These are phyloP conservation scores for Ophiosphaerella herpotricha DNA, from an alignment of 2,329 filamentous ascomycete species.

Conservation along the genomic window DNA sequence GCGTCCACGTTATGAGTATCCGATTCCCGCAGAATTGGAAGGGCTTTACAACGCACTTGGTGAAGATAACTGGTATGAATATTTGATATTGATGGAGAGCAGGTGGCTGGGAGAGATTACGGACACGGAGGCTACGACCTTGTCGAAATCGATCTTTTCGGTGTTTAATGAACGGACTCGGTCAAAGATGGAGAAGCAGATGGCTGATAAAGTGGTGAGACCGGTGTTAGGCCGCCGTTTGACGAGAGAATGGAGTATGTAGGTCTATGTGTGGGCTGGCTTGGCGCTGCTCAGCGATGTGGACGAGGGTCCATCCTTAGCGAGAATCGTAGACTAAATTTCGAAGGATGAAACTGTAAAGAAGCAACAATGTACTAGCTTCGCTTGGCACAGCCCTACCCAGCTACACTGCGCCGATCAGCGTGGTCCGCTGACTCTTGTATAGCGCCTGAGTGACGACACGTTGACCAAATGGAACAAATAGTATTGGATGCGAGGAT, in stretches of 20 bases:
- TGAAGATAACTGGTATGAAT: constrained; percentile 19
- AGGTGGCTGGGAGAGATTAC: constrained; percentile 5
- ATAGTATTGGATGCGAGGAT: too few relatives aligned
- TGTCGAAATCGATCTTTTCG: constrained; percentile 10
- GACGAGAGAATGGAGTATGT: neutral
- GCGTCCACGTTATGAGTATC: constrained; percentile 8
- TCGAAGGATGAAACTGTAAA: too few relatives aligned
- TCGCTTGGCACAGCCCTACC: too few relatives aligned
- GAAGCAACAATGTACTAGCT: too few relatives aligned
- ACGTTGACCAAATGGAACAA: too few relatives aligned
- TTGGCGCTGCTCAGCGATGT: too few relatives aligned
- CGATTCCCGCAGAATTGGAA: constrained; percentile 11
- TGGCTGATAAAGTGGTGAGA: constrained; percentile 7
- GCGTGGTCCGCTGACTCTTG: too few relatives aligned
- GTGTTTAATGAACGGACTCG: constrained; percentile 2
- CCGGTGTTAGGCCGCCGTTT: constrained; percentile 2
- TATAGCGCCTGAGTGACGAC: too few relatives aligned
- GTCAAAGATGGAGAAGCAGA: constrained; percentile 8
- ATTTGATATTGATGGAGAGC: constrained; percentile 14
- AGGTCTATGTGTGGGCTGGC: too few relatives aligned
- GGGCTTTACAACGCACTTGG: constrained; percentile 16
- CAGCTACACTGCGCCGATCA: too few relatives aligned
- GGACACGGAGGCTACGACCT: constrained; percentile 2
- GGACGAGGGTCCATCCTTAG: too few relatives aligned
- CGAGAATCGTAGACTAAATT: too few relatives aligned